phyloP scores from a whole-genome alignment of 176 grass and related monocot species.

The sorghum (Sorghum bicolor) region Sorghum_bicolor_NCBIv3 NC_012870.2:6495001-6495500 shows the following conservation, averaged over 20 bases:
- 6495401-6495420: slow-evolving; percentile 93
- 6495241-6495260: background rate
- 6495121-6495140: slow-evolving; percentile 91
- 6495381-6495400: slow-evolving; percentile 88
- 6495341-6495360: slow-evolving; percentile 69
- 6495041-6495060: slow-evolving; percentile 94
- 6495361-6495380: slow-evolving; percentile 85
- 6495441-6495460: slow-evolving; percentile 34
- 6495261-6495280: slow-evolving; percentile 4
- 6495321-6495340: slow-evolving; percentile 82
- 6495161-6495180: slow-evolving; percentile 79
- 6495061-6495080: slow-evolving; percentile 99
- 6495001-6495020: background rate
- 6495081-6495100: slow-evolving; percentile 91
- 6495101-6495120: slow-evolving; percentile 95
- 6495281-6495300: slow-evolving; percentile 4
- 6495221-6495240: background rate
- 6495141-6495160: slow-evolving; percentile 89
- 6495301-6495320: slow-evolving; percentile 76
- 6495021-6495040: slow-evolving; percentile 47
- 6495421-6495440: slow-evolving; percentile 99
- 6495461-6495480: background rate
- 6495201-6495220: background rate
- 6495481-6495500: background rate
- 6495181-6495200: slow-evolving; percentile 73